Conservation (phyloP, 352 stramenopile species). For the Albugo candida region DNA sequence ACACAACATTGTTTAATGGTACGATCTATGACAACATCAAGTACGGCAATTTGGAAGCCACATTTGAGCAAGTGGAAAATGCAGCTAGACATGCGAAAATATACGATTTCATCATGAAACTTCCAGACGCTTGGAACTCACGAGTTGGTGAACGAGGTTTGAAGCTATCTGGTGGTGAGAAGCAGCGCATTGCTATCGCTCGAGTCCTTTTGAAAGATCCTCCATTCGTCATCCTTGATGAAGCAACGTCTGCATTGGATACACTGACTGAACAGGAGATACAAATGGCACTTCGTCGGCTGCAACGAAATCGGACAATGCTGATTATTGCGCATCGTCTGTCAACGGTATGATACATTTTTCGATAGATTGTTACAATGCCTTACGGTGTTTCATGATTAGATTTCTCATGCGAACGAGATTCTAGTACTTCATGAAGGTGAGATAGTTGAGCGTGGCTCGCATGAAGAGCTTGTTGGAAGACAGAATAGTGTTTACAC, state of each 20-base stretch:
- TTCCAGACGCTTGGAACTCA: slow-evolving; percentile 91
- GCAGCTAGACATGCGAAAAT: slow-evolving; percentile 89
- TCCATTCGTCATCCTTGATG: slow-evolving; percentile 90
- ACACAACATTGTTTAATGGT: slow-evolving; percentile 96
- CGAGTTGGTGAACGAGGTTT: slow-evolving; percentile 93
- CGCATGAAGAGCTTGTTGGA: slow-evolving; percentile 78
- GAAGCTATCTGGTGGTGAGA: slow-evolving; percentile 94
- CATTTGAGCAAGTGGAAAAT: slow-evolving; percentile 79
- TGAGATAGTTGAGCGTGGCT: slow-evolving; percentile 74
- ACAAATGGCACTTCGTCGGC: slow-evolving; percentile 82
- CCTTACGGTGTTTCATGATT: neutral
- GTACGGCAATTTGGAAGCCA: slow-evolving; percentile 84
- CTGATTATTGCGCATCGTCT: slow-evolving; percentile 96
- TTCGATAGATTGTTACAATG: slow-evolving; percentile 5
- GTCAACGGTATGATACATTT: slow-evolving; percentile 56
- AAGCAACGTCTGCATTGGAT: slow-evolving; percentile 91
- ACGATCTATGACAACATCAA: slow-evolving; percentile 93
- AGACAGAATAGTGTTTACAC: slow-evolving; percentile 49
- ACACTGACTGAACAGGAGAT: slow-evolving; percentile 92
- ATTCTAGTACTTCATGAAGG: slow-evolving; percentile 87
- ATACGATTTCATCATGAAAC: slow-evolving; percentile 89
- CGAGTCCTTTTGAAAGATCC: slow-evolving; percentile 92
- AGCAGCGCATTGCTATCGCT: slow-evolving; percentile 93
- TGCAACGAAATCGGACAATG: slow-evolving; percentile 84
- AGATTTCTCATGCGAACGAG: slow-evolving; percentile 70